phyloP scores from a whole-genome alignment of 2,329 filamentous ascomycete genomes.

The Aspergillus fijiensis region DNA sequence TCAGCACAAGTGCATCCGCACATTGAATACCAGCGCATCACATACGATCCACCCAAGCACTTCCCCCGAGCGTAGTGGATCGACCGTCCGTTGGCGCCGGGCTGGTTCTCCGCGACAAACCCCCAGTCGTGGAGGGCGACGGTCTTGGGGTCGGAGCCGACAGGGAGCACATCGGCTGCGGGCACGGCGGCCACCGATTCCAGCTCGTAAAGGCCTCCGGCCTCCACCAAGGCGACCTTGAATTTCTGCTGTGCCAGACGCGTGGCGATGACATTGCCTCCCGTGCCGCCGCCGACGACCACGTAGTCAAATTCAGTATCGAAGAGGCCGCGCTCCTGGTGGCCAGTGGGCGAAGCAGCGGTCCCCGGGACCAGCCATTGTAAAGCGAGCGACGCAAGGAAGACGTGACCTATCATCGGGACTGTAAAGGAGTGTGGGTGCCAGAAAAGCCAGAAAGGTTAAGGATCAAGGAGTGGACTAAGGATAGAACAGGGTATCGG shows the following conservation, averaged over 20 bases:
- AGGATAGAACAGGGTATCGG: neutral
- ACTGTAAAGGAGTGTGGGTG: neutral
- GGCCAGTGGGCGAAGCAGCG: neutral
- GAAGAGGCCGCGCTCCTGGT: neutral
- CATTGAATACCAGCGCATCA: neutral
- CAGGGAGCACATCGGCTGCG: constrained; percentile 17
- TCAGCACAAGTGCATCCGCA: neutral
- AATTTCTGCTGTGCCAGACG: constrained; percentile 26
- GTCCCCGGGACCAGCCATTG: neutral
- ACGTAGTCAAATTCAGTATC: constrained; percentile 23
- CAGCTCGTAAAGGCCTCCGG: constrained; percentile 29
- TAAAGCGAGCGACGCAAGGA: constrained; percentile 3
- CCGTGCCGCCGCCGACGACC: constrained; percentile 31
- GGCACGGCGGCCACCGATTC: constrained; percentile 25
- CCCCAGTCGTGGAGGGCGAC: constrained; percentile 26
- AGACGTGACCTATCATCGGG: neutral
- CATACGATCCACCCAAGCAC: constrained; percentile 17
- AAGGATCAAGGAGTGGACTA: neutral
- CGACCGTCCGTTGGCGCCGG: constrained; percentile 24
- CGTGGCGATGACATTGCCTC: constrained; percentile 27
- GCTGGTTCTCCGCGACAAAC: constrained; percentile 22
- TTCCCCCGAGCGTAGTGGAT: constrained; percentile 19
- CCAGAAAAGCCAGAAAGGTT: neutral
- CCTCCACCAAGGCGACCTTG: constrained; percentile 31
- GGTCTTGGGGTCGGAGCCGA: constrained; percentile 24